phyloP scores from a whole-genome alignment of 2,329 filamentous ascomycete species.

The Pseudocercospora macadamiae region DNA sequence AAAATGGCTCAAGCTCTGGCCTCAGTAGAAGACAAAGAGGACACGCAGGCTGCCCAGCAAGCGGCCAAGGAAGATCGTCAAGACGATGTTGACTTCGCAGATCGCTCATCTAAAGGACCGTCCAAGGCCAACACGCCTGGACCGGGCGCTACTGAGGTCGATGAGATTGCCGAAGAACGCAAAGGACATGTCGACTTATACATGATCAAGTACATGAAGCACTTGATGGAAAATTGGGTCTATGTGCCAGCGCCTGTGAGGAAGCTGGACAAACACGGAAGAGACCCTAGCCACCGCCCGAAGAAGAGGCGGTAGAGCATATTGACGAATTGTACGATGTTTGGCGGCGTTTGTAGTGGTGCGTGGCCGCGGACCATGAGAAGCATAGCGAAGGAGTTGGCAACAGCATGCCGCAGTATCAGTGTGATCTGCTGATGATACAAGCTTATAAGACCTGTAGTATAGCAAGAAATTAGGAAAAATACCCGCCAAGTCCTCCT shows the following conservation, averaged over 20 bases:
- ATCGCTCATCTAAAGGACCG: slow-evolving; percentile 56
- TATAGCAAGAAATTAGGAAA: slow-evolving; percentile 5
- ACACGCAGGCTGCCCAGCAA: slow-evolving; percentile 81
- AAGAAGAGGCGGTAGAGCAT: slow-evolving; percentile 35
- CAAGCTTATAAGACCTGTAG: background rate
- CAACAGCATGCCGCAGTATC: background rate
- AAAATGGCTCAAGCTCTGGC: slow-evolving; percentile 75
- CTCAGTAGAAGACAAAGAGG: slow-evolving; percentile 88
- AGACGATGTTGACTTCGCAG: slow-evolving; percentile 76
- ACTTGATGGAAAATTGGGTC: slow-evolving; percentile 33
- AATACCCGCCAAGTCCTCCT: background rate
- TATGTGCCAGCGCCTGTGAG: slow-evolving; percentile 40
- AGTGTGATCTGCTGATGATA: background rate
- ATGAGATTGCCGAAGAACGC: slow-evolving; percentile 57
- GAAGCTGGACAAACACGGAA: slow-evolving; percentile 40
- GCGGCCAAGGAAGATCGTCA: slow-evolving; percentile 85
- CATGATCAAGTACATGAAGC: slow-evolving; percentile 41
- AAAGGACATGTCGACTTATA: slow-evolving; percentile 71
- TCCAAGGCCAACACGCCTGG: slow-evolving; percentile 44
- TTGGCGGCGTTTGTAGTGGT: background rate
- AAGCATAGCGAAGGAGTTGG: slow-evolving; percentile 13
- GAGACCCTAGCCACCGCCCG: slow-evolving; percentile 41
- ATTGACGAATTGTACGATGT: slow-evolving; percentile 3
- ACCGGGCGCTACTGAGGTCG: slow-evolving; percentile 41
- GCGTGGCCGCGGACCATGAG: background rate